Percentiles rank a stretch among this genome's conserved stretches.
phyloP scores from a whole-genome alignment of 2,329 filamentous ascomycete genomes.

The Colletotrichum caudatum region DNA sequence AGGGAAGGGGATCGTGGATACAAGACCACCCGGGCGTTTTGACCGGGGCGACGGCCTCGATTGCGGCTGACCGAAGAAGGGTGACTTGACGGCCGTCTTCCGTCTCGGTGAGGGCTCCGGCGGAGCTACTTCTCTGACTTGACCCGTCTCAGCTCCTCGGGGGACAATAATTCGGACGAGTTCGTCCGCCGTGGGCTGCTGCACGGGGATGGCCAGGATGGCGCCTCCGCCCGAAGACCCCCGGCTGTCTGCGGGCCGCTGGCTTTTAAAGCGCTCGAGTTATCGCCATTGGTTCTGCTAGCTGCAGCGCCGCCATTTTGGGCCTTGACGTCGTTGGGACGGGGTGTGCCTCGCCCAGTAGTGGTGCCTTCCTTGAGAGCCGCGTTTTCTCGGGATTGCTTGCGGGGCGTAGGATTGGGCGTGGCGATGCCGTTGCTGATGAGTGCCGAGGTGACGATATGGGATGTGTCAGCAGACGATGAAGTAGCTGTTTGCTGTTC shows the following conservation, averaged over 20 bases:
- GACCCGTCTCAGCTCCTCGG: constrained; percentile 28
- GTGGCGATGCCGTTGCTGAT: constrained; percentile 26
- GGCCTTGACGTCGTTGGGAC: neutral
- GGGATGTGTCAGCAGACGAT: neutral
- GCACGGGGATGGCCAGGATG: constrained; percentile 28
- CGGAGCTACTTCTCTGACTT: constrained; percentile 31
- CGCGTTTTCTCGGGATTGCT: constrained; percentile 21
- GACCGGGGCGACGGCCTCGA: constrained; percentile 44
- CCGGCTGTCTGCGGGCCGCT: constrained; percentile 39
- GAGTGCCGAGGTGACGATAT: constrained; percentile 14
- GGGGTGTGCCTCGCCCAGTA: neutral
- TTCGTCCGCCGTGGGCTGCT: constrained; percentile 23
- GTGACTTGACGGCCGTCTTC: constrained; percentile 46
- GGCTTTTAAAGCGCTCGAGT: constrained; percentile 35
- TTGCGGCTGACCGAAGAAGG: constrained; percentile 48
- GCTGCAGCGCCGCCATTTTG: neutral
- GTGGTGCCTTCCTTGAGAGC: constrained; percentile 3
- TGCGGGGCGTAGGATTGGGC: constrained; percentile 30
- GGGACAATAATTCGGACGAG: constrained; percentile 36
- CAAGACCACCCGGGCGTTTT: constrained; percentile 55
- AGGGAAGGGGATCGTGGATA: constrained; percentile 74
- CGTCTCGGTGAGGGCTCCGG: constrained; percentile 8
- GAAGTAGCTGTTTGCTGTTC: constrained; percentile 19
- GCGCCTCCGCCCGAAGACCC: constrained; percentile 35
- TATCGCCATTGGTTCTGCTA: constrained; percentile 1